Evolutionary conservation across 1,139 yeast genomes (phyloP).

Genomic region (Sugiyamaella neomexicana): DNA sequence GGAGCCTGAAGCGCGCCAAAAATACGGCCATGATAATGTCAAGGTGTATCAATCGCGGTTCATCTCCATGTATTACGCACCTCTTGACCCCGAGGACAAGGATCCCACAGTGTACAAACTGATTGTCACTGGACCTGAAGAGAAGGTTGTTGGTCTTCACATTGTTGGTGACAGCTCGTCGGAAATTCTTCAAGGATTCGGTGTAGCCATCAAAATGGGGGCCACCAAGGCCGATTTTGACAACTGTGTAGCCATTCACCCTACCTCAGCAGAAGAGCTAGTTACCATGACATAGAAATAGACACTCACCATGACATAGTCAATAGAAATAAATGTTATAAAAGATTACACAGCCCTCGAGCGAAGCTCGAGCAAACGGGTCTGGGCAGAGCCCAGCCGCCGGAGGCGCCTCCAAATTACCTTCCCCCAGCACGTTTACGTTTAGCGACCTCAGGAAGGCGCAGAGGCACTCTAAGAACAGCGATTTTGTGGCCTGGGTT

Average conservation of each 20-base stretch:
- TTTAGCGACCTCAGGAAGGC: conserved; percentile 74
- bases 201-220: conserved; percentile 91
- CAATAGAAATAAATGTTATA: too few species aligned
- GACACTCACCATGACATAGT: too few species aligned
- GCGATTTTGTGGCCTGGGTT: conserved; percentile 77
- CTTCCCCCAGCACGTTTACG: conserved; percentile 15
- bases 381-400: too few species aligned
- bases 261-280: conserved; percentile 95
- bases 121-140: conserved; percentile 73
- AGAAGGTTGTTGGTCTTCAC: conserved; percentile 94
- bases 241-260: conserved; percentile 95
- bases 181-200: conserved; percentile 96
- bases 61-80: conserved; percentile 91
- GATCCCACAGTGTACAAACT: conserved; percentile 86
- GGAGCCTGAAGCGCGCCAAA: conserved; percentile 69
- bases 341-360: too few species aligned
- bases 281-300: conserved; percentile 69
- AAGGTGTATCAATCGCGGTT: conserved; percentile 81
- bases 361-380: too few species aligned
- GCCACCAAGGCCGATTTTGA: conserved; percentile 96
- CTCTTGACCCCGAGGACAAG: conserved; percentile 65
- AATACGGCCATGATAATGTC: conserved; percentile 78
- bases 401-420: background rate
- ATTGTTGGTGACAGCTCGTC: conserved; percentile 86
- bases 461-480: conserved; percentile 81